Percentiles rank a stretch among this genome's conserved stretches.
These are phyloP conservation scores for Yamadazyma dushanensis DNA, from an alignment of 1,139 yeast genomes.

Conservation along the genomic window DNA sequence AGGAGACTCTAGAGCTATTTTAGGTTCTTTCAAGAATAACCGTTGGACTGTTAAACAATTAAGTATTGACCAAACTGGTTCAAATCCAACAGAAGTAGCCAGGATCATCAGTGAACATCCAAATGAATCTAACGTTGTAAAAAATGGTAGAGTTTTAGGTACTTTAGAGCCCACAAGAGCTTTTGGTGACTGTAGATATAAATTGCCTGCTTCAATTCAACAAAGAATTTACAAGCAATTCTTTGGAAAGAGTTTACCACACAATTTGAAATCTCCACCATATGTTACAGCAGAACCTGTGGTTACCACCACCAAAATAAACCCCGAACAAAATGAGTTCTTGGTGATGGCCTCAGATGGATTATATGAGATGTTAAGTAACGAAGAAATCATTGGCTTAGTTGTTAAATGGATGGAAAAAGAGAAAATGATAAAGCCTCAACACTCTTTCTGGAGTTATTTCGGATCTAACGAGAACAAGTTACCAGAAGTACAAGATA, in stretches of 20 bases:
- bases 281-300: constrained; percentile 97
- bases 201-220: constrained; percentile 73
- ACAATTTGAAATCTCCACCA: constrained; percentile 84
- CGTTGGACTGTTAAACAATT: constrained; percentile 87
- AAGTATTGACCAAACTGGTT: constrained; percentile 92
- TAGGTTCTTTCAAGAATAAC: constrained; percentile 72
- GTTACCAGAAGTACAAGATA: constrained; percentile 62
- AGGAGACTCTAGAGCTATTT: constrained; percentile 92
- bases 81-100: constrained; percentile 83
- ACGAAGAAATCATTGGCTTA: constrained; percentile 88
- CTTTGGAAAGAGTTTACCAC: constrained; percentile 83
- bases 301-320: constrained; percentile 76
- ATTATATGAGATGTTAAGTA: constrained; percentile 83
- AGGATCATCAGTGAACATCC: constrained; percentile 89
- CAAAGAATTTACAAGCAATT: constrained; percentile 71
- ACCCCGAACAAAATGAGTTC: constrained; percentile 74
- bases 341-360: constrained; percentile 96
- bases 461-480: constrained; percentile 50
- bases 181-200: constrained; percentile 95
- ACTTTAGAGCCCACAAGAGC: constrained; percentile 96
- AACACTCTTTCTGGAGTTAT: constrained; percentile 49
- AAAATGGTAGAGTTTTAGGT: constrained; percentile 90
- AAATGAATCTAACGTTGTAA: constrained; percentile 77
- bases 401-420: constrained; percentile 94
- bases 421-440: constrained; percentile 62